phyloP scores from a whole-genome alignment of 805 yeast species.

The Wickerhamomyces canadensis region DNA sequence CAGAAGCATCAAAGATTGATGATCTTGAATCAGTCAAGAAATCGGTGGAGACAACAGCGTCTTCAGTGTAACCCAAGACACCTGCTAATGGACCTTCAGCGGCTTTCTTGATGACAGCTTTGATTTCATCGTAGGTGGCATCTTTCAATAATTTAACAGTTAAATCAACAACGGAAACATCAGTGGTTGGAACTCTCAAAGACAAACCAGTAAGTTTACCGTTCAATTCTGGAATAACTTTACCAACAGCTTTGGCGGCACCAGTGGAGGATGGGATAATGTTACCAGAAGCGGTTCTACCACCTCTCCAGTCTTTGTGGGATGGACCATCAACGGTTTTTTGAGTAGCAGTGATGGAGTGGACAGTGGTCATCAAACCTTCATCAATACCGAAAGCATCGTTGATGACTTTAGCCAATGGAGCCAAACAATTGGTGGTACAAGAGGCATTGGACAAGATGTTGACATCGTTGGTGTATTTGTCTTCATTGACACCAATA shows the following conservation, averaged over 20 bases:
- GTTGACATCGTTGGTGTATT: slow-evolving; percentile 40
- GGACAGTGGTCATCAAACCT: slow-evolving; percentile 68
- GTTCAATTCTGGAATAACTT: slow-evolving; percentile 59
- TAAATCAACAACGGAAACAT: slow-evolving; percentile 2
- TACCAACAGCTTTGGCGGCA: slow-evolving; percentile 64
- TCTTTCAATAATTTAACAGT: slow-evolving; percentile 1
- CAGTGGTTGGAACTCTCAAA: slow-evolving; percentile 2
- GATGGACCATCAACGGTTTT: slow-evolving; percentile 69
- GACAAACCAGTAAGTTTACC: slow-evolving; percentile 34
- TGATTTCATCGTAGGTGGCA: slow-evolving; percentile 2
- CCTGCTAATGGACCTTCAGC: slow-evolving; percentile 1
- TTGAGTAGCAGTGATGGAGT: slow-evolving; percentile 63
- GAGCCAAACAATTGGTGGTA: slow-evolving; percentile 67
- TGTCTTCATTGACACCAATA: slow-evolving; percentile 56
- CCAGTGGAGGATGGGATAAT: slow-evolving; percentile 2
- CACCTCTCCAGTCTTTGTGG: slow-evolving; percentile 55
- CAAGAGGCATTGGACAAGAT: slow-evolving; percentile 63
- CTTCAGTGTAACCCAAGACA: slow-evolving; percentile 44
- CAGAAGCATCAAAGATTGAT: slow-evolving; percentile 57
- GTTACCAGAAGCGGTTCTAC: slow-evolving; percentile 3
- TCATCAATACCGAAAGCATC: slow-evolving; percentile 60
- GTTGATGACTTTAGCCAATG: slow-evolving; percentile 58
- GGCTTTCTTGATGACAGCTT: slow-evolving; percentile 1
- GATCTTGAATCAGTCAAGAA: slow-evolving; percentile 54
- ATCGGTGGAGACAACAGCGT: slow-evolving; percentile 60